Base-by-base conservation (phyloP, 2,329 filamentous ascomycete species). In the Talaromyces sp. region DNA sequence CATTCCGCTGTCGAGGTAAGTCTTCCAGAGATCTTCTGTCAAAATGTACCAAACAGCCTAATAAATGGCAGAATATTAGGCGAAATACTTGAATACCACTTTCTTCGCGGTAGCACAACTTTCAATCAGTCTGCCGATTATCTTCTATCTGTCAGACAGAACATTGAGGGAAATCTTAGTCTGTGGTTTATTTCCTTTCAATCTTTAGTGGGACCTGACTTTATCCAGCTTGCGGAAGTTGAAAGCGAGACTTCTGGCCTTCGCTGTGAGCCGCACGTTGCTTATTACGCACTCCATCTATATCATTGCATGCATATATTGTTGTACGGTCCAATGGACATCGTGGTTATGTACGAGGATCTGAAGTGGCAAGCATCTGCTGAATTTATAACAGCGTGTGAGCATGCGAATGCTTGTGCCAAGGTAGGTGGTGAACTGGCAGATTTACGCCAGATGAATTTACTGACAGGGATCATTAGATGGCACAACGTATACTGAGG, bases 221-320 rank as follows among this genome's bases (percentile, higher is more conserved):
- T 38, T 58, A 11, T 22, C 36, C 29, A 38, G n/a, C 53, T 58
- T 4, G 31, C 53, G 10, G 53, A 58, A 25, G 31, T 38, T 22
- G 13, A 31, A 38, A 38, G 29, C 31, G 27, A 58, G n/a, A 15
- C 31, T 25, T 17, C 53, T 2, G 53, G 31, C 11, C n/a, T 58
- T n/a, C 31, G n/a, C 31, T 22, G 11, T 58, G 31, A 58, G 53
- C n/a, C 53, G 7, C 53, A 22, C 13, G 22, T 58, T 38, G 53
- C 53, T 36, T 38, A 58, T 58, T 58, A 58, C 11, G 53, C 53
- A 38, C 53, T 58, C 25, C 53, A 58, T 38, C 31, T 58, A 38
- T 58, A 58, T 58, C 53, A 58, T 25, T 58, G 53, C 53, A 58
- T 58, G 53, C 31, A 58, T 58, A 58, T 58, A 36, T 58, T 58